Conservation (phyloP, 1,139 yeast species). For the Scheffersomyces illinoinensis region DNA sequence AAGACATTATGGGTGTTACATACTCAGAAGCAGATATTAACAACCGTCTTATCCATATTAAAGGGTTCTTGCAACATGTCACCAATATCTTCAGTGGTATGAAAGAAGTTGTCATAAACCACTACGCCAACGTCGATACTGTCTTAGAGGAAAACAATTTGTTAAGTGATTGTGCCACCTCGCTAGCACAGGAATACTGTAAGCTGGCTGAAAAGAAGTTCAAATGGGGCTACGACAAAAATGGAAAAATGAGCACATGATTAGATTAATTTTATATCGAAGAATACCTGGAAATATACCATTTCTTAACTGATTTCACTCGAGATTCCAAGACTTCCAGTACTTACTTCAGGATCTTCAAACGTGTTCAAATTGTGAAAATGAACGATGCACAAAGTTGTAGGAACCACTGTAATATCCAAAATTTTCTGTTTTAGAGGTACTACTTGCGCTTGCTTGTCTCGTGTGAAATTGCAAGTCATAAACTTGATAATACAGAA, state of each 20-base stretch:
- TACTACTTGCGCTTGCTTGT: no score
- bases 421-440: no score
- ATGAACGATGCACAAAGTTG: no score
- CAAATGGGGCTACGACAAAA: constrained; percentile 1
- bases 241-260: background rate
- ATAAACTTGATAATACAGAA: background rate
- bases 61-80: constrained; percentile 18
- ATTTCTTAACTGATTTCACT: background rate
- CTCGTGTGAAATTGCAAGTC: background rate
- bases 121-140: background rate
- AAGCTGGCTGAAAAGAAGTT: constrained; percentile 3
- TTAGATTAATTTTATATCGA: background rate
- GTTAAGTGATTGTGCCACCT: constrained; percentile 15
- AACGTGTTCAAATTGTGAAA: background rate
- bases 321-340: background rate
- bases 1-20: constrained; percentile 20
- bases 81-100: constrained; percentile 7
- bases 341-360: no score
- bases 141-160: constrained; percentile 7
- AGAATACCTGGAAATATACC: background rate
- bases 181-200: constrained; percentile 13
- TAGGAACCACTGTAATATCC: background rate
- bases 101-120: background rate
- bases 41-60: constrained; percentile 16
- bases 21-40: constrained; percentile 21